Conservation (phyloP, 2,329 filamentous ascomycete genomes). For the Fusarium siculi region DNA sequence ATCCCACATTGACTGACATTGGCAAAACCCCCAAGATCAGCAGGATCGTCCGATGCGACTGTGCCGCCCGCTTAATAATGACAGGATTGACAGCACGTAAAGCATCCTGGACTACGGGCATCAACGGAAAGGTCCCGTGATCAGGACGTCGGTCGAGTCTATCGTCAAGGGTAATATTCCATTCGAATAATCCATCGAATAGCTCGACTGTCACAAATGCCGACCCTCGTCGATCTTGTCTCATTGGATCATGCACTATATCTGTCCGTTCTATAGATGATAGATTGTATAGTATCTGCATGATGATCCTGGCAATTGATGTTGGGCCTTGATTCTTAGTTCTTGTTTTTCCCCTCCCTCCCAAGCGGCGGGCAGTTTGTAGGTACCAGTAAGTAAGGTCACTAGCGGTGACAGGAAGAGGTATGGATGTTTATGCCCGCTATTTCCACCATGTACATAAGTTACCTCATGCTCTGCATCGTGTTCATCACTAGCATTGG, state of each 20-base stretch:
- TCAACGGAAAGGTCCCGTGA: constrained; percentile 1
- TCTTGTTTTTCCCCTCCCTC: background rate
- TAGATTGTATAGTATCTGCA: background rate
- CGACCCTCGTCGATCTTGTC: background rate
- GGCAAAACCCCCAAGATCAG: background rate
- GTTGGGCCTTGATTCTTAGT: background rate
- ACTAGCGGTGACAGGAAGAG: background rate
- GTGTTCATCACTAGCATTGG: background rate
- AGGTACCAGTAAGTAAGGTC: no score
- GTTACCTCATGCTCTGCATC: background rate
- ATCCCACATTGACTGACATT: background rate
- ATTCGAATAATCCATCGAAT: background rate
- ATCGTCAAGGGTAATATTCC: background rate
- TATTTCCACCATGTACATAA: background rate
- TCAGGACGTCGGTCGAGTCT: background rate
- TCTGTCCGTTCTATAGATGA: background rate
- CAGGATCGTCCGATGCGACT: background rate
- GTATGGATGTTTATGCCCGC: background rate
- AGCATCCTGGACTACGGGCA: background rate
- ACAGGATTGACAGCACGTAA: background rate
- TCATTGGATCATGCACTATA: background rate
- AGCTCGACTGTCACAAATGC: background rate
- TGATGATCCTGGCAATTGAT: background rate
- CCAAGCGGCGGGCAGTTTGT: background rate
- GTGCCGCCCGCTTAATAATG: background rate